Conservation (phyloP, 805 yeast genomes). For the Yamadazyma phyllophila region DNA sequence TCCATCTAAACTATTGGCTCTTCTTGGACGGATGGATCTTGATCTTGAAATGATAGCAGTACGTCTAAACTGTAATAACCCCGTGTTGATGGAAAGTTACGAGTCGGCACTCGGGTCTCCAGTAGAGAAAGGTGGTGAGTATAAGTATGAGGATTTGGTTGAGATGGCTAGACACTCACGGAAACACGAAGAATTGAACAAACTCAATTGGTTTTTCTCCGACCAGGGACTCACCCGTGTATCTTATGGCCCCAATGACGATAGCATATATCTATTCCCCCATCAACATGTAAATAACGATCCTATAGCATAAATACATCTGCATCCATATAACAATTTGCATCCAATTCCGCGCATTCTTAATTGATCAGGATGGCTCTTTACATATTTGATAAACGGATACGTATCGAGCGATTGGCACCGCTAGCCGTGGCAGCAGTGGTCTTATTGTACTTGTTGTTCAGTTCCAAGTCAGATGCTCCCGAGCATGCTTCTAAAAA, state of each 20-base stretch:
- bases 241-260: not conserved
- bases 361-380: not conserved
- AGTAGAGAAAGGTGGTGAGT: not conserved
- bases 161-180: not conserved
- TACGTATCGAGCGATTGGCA: conserved; percentile 3
- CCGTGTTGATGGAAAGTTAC: conserved; percentile 1
- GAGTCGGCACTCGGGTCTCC: conserved; percentile 1
- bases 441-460: not conserved
- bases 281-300: not conserved
- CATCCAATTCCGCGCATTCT: not conserved
- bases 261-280: conserved; percentile 3
- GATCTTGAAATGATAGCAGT: conserved; percentile 13
- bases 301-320: not conserved
- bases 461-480: not conserved
- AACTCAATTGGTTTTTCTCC: conserved; percentile 3
- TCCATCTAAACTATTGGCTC: conserved; percentile 22
- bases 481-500: not conserved
- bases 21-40: not conserved
- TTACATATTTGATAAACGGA: conserved; percentile 1
- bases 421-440: not conserved
- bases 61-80: conserved; percentile 7
- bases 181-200: not conserved
- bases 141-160: conserved; percentile 6
- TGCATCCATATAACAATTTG: not conserved
- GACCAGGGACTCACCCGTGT: conserved; percentile 2